Base-by-base conservation (phyloP, 805 yeast genomes). In the Candida cerambycidarum region DNA sequence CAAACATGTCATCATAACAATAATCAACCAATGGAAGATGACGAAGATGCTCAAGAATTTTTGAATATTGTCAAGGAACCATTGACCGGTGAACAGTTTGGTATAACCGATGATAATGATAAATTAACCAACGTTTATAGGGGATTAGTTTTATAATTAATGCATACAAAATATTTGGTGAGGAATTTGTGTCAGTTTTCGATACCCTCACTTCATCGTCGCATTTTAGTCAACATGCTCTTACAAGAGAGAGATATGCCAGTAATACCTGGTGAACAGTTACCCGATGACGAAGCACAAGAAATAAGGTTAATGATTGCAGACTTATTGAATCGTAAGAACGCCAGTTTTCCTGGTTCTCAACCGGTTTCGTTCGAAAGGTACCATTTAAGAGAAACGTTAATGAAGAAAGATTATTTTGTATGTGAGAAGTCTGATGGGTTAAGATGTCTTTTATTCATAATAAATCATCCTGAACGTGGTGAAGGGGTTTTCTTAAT, bases 381-480 rank as follows among this genome's bases (percentile, higher is more conserved):
- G 42, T 68, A 74, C 25, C 97, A 92, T 63, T 69, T 93, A 17
- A 60, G 61, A 60, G 78, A 79, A 36, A 78, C 81, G 25, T 67
- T 93, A 37, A 59, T 75, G 57, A 65, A 73, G 3, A 81, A 82
- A 45, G 98, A 95, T 56, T 93, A 90, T 58, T 83, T 82, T 52
- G 99, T 93, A 0, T 95, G 99, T 67, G 99, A 93, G 57, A 93
- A 93, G 60, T 80, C 93, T 0, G 99, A 93, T 63, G 99, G 99
- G 0, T 68, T 92, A 38, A 71, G 99, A 41, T 89, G 95, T 45
- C 67, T 93, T 41, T 71, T 93, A 72, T 75, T 85, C 40, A 74
- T 82, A 4, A 63, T 85, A 63, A 65, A 78, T 25, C 84, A 83
- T 42, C 83, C 85, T 11, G 79, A 81, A 5, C 82, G 80, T 21